Conservation (phyloP, 805 yeast genomes). For the Metschnikowia anglica region DNA sequence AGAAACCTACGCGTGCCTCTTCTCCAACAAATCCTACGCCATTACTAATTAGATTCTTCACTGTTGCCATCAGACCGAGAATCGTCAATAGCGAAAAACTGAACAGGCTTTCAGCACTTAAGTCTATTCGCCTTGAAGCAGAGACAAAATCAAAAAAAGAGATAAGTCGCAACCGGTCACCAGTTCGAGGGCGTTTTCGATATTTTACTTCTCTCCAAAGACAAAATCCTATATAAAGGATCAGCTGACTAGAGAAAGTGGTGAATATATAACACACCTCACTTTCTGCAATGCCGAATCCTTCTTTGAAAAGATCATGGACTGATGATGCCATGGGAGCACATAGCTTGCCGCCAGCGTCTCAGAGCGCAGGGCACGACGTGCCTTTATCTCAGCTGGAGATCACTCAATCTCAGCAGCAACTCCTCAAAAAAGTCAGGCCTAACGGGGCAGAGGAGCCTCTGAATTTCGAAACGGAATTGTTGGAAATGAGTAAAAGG, state of each 20-base stretch:
- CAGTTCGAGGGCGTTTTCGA: too few species aligned
- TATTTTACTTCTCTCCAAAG: too few species aligned
- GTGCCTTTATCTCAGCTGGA: constrained; percentile 22
- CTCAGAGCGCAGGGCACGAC: constrained; percentile 17
- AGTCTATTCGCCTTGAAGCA: not conserved
- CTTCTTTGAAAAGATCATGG: constrained; percentile 16
- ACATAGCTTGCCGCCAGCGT: constrained; percentile 35
- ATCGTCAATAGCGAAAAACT: too few species aligned
- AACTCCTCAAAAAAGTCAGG: constrained; percentile 35
- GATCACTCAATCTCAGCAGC: constrained; percentile 31
- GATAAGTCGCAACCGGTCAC: not conserved
- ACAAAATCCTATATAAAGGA: not conserved
- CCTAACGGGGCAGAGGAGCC: constrained; percentile 38
- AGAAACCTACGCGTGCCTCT: constrained; percentile 8
- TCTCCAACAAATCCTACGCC: constrained; percentile 1
- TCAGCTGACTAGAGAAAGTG: not conserved
- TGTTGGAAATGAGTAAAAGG: constrained; percentile 19
- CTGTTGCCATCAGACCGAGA: not conserved
- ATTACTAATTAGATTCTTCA: constrained; percentile 1
- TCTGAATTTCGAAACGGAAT: constrained; percentile 26
- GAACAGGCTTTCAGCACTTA: too few species aligned
- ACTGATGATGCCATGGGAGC: constrained; percentile 23
- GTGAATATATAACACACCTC: not conserved
- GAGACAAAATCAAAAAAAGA: not conserved
- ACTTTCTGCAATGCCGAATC: not conserved